phyloP scores from a whole-genome alignment of 2,329 filamentous ascomycete species.

The Graphilbum ipis-grandicollis region DNA sequence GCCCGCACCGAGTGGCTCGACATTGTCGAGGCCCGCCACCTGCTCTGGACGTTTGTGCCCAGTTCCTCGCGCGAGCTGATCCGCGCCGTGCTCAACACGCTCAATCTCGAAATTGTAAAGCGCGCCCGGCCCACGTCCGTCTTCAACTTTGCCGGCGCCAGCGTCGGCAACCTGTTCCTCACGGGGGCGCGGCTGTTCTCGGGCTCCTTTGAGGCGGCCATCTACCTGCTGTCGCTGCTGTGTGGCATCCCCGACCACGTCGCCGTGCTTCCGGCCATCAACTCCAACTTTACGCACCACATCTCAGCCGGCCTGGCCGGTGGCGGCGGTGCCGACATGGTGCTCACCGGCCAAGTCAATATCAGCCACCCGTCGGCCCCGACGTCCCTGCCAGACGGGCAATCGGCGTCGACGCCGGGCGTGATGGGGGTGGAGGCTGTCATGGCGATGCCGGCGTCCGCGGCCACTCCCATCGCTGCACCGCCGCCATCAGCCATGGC shows the following conservation, averaged over 20 bases:
- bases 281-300: slow-evolving; percentile 89
- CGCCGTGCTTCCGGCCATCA: slow-evolving; percentile 73
- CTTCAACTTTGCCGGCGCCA: slow-evolving; percentile 63
- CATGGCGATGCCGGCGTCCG: neutral
- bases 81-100: slow-evolving; percentile 56
- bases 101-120: slow-evolving; percentile 66
- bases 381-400: slow-evolving; percentile 28
- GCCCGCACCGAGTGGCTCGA: slow-evolving; percentile 73
- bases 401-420: slow-evolving; percentile 5
- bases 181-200: slow-evolving; percentile 80
- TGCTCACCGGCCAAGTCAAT: slow-evolving; percentile 71
- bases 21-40: slow-evolving; percentile 68
- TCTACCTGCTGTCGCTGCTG: slow-evolving; percentile 76
- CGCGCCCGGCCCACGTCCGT: slow-evolving; percentile 53
- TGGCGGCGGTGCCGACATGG: slow-evolving; percentile 58
- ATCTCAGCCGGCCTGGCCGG: slow-evolving; percentile 71
- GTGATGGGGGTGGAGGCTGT: neutral
- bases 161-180: slow-evolving; percentile 64
- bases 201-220: slow-evolving; percentile 80
- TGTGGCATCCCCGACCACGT: slow-evolving; percentile 66
- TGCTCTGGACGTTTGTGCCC: slow-evolving; percentile 54
- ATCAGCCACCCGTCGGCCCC: slow-evolving; percentile 70
- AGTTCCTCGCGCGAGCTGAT: slow-evolving; percentile 62
- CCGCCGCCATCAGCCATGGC: neutral
- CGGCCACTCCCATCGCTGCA: slow-evolving; percentile 12